These are phyloP conservation scores for Parasitella parasitica DNA, from an alignment of 371 early-diverging fungal genomes.

Conservation along the genomic window DNA sequence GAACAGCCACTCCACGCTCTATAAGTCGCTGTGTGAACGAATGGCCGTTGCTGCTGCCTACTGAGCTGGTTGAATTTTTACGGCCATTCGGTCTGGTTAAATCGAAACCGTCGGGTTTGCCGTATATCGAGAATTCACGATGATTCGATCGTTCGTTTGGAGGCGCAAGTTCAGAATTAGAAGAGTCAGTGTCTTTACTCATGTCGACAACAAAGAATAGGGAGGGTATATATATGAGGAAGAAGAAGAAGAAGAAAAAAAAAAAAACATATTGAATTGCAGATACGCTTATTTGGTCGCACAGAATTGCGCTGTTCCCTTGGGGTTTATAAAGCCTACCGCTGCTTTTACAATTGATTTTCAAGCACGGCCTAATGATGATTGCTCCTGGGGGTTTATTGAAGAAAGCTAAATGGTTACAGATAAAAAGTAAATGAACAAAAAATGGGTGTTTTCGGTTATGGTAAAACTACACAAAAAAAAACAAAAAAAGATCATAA, in stretches of 20 bases:
- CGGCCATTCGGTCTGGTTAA: background rate
- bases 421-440: background rate
- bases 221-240: background rate
- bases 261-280: background rate
- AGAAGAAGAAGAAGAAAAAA: background rate
- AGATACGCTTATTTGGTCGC: too few species aligned
- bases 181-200: background rate
- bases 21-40: slow-evolving; percentile 44
- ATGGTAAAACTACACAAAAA: background rate
- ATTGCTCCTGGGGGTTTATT: too few species aligned
- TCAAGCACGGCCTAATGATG: too few species aligned
- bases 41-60: background rate
- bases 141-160: background rate
- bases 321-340: too few species aligned
- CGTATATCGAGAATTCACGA: background rate
- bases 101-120: background rate
- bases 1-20: slow-evolving; percentile 45
- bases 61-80: slow-evolving; percentile 4
- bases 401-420: too few species aligned
- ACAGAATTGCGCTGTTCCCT: too few species aligned
- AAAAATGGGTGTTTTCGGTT: background rate
- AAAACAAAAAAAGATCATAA: background rate
- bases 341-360: too few species aligned
- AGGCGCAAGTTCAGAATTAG: background rate
- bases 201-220: background rate